These are phyloP conservation scores for Ophiorrhiza pumila DNA, from an alignment of 257 asterid genomes.

Conservation along the genomic window DNA sequence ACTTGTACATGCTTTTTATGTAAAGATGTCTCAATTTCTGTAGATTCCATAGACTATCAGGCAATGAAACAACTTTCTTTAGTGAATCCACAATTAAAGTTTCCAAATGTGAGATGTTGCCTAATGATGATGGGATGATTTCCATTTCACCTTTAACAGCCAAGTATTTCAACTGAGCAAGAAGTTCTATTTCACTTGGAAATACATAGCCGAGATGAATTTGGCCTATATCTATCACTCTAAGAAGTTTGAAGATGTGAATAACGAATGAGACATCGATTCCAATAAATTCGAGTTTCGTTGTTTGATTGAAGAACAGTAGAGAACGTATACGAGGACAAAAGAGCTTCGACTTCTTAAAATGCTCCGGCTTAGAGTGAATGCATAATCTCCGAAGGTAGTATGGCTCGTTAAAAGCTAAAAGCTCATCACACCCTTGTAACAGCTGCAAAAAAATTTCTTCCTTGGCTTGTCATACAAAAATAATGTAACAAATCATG, in stretches of 20 bases:
- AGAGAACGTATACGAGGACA: neutral
- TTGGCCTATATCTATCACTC: neutral
- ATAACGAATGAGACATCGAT: neutral
- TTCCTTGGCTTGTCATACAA: neutral
- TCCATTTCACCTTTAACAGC: neutral
- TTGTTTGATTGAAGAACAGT: neutral
- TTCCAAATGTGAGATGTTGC: neutral
- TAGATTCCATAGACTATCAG: neutral
- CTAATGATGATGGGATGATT: neutral
- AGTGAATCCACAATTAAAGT: neutral
- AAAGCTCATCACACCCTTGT: neutral
- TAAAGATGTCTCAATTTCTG: neutral
- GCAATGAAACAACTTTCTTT: neutral
- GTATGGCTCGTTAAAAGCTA: neutral
- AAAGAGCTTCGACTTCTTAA: neutral
- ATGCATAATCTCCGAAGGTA: neutral
- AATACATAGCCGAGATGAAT: neutral
- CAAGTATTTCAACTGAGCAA: neutral
- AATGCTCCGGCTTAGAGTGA: neutral
- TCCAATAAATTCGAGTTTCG: neutral
- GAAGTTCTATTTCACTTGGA: neutral
- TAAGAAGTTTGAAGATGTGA: neutral
- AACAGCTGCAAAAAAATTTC: neutral
- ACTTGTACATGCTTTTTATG: neutral
- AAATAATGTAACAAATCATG: constrained; percentile 9